Percentiles rank a stretch among this genome's conserved stretches.
These are phyloP conservation scores for Coemansia furcata DNA, from an alignment of 192 early-diverging fungal genomes.

Conservation along the genomic window DNA sequence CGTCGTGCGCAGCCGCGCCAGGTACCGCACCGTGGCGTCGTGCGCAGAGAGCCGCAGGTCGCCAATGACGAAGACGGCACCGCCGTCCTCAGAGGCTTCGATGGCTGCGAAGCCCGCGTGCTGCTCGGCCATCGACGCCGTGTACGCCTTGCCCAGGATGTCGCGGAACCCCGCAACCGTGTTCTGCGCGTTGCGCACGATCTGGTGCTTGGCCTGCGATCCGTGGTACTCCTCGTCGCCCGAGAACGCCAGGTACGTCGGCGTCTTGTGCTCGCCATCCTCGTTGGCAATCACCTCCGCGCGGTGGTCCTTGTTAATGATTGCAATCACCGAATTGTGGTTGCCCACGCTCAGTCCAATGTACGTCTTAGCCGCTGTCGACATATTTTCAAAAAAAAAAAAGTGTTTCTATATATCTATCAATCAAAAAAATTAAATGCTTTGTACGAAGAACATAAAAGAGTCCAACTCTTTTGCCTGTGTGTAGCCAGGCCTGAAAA, in stretches of 20 bases:
- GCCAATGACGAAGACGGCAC: slow-evolving; percentile 61
- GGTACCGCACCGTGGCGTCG: slow-evolving; percentile 76
- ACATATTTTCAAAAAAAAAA: slow-evolving; percentile 11
- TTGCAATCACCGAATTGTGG: slow-evolving; percentile 79
- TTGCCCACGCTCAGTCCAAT: slow-evolving; percentile 88
- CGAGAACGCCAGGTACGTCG: slow-evolving; percentile 89
- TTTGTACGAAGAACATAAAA: background rate
- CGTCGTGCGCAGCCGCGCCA: slow-evolving; percentile 77
- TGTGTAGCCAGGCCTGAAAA: background rate
- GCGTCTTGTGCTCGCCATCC: slow-evolving; percentile 96
- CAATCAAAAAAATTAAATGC: background rate
- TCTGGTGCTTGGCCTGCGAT: slow-evolving; percentile 80
- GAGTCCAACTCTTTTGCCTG: background rate
- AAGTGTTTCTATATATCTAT: slow-evolving; percentile 4
- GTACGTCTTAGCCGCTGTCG: slow-evolving; percentile 36
- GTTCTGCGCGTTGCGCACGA: slow-evolving; percentile 82
- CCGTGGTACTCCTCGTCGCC: slow-evolving; percentile 82
- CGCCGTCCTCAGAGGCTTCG: slow-evolving; percentile 58
- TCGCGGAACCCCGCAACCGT: slow-evolving; percentile 88
- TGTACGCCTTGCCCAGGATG: slow-evolving; percentile 64
- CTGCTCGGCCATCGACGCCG: slow-evolving; percentile 32
- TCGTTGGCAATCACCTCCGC: slow-evolving; percentile 95
- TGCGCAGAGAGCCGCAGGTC: slow-evolving; percentile 64
- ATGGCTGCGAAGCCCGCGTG: slow-evolving; percentile 55
- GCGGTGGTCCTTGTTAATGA: slow-evolving; percentile 69